phyloP scores from a whole-genome alignment of 1,284 basidiomycete species.

The Wallemia hederae region DNA sequence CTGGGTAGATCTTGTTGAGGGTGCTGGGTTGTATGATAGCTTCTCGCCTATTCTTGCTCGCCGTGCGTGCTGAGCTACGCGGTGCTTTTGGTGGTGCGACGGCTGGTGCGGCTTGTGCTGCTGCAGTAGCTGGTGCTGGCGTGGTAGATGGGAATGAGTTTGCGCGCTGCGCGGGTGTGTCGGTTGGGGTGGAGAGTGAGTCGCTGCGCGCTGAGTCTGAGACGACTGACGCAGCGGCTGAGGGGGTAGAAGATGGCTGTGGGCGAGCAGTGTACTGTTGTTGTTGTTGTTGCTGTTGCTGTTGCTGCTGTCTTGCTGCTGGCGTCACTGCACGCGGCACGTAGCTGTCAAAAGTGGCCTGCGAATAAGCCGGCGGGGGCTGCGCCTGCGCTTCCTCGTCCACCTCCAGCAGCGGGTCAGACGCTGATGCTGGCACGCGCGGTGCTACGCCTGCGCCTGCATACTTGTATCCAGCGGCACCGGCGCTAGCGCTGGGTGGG shows the following conservation, averaged over 20 bases:
- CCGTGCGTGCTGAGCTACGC: slow-evolving; percentile 6
- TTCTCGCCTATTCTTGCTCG: slow-evolving; percentile 4
- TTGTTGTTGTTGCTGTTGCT: background rate
- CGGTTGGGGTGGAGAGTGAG: background rate
- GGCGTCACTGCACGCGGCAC: too few species aligned
- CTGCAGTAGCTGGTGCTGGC: slow-evolving; percentile 14
- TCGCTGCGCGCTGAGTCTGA: background rate
- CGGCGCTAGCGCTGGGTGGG: background rate
- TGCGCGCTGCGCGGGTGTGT: slow-evolving; percentile 10
- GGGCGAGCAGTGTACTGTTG: too few species aligned
- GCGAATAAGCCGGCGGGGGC: background rate
- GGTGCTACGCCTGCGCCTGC: background rate
- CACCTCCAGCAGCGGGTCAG: background rate
- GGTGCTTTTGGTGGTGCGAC: slow-evolving; percentile 18
- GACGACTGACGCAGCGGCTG: background rate
- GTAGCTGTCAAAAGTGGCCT: background rate
- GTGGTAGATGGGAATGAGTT: slow-evolving; percentile 20
- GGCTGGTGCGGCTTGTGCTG: slow-evolving; percentile 14
- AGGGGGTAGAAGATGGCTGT: too few species aligned
- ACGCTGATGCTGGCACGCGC: background rate
- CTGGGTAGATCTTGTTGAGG: slow-evolving; percentile 49
- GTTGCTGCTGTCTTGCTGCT: background rate
- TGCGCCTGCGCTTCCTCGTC: background rate
- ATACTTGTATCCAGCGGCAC: too few species aligned
- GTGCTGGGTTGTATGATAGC: slow-evolving; percentile 13